phyloP scores from a whole-genome alignment of 495 filamentous ascomycete genomes.

The Lasiosphaeris hirsuta region DNA sequence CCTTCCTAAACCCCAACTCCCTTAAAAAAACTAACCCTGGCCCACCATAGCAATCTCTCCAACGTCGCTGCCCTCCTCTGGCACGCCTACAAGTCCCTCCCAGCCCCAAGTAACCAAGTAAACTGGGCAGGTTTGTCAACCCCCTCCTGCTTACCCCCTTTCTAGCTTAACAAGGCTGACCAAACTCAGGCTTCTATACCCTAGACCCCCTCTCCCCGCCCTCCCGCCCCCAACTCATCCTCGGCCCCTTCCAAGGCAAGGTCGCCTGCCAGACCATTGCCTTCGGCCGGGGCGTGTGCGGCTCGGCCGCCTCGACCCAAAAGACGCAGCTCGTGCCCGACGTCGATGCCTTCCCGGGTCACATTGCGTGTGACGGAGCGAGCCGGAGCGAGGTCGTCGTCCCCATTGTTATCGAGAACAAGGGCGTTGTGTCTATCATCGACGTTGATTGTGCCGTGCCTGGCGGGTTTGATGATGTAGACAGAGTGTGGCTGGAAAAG shows the following conservation, averaged over 20 bases:
- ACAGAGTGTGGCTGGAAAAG: slow-evolving; percentile 64
- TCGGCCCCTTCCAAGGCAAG: slow-evolving; percentile 86
- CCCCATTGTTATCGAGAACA: slow-evolving; percentile 59
- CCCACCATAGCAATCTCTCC: slow-evolving; percentile 65
- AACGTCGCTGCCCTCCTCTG: slow-evolving; percentile 82
- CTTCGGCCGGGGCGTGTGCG: slow-evolving; percentile 81
- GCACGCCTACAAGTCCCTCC: slow-evolving; percentile 78
- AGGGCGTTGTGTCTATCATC: slow-evolving; percentile 71
- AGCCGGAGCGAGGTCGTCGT: slow-evolving; percentile 90
- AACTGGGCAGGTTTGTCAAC: slow-evolving; percentile 77
- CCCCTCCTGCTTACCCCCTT: not conserved
- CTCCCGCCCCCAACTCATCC: slow-evolving; percentile 56
- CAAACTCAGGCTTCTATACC: slow-evolving; percentile 67
- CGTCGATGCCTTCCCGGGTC: slow-evolving; percentile 74
- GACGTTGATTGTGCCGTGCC: slow-evolving; percentile 77
- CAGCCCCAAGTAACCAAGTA: slow-evolving; percentile 64
- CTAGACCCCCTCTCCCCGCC: slow-evolving; percentile 55
- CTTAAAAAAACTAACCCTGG: not conserved
- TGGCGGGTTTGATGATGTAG: slow-evolving; percentile 72
- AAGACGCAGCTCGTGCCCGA: slow-evolving; percentile 71
- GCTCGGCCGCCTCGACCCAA: slow-evolving; percentile 62
- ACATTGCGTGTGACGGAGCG: slow-evolving; percentile 86
- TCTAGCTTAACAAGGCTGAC: not conserved
- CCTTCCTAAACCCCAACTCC: not conserved
- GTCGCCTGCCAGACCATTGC: slow-evolving; percentile 83